Base-by-base conservation (phyloP, 495 filamentous ascomycete species). In the Talaromyces wortmannii region DNA sequence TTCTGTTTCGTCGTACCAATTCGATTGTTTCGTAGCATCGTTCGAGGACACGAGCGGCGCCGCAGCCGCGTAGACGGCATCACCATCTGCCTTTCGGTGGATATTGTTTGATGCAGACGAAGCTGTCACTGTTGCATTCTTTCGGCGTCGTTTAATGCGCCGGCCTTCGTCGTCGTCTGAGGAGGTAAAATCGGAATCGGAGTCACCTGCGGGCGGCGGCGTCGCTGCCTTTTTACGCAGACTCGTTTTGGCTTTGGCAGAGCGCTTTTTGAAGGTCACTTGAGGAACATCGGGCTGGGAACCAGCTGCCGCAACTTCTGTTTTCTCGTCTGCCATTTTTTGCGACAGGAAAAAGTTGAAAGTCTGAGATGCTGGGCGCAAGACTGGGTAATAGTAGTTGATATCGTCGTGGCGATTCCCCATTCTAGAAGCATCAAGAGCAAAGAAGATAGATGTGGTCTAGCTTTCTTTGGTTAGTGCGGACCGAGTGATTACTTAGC, bases 21-120 rank as follows among this genome's bases (percentile, higher is more conserved):
- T 88, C n/a, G 80, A 84, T 17, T 83, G 80, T 59, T 95, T 96
- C 5, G 94, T 97, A n/a, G 94, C 94, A 64, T 96, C 92, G 65
- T 91, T 91, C 55, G 78, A 81, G 55, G 76, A 72, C 30, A 83
- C 77, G 44, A 95, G 81, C 12, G 74, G 74, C 5, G 55, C 61
- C 0, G 74, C 66, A 11, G 61, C 64, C 17, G 61, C 60, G 10
- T 85, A 80, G 48, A 84, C 84, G 44, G 78, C 67, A 64, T 83
- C 87, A 31, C 72, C 61, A n/a, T 79, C 74, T 31, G 69, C 59
- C 16, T 63, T 59, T 18, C 2, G 16, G 29, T 53, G 52, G 15
- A 62, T 64, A 8, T 69, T 57, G 58, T 79, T 71, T 4, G 68
- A 53, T 7, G 72, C 64, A 2, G 75, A 78, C 1, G 81, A 84